Base-by-base conservation (phyloP, 257 asterid genomes). In the Leonotis leonurus region DNA sequence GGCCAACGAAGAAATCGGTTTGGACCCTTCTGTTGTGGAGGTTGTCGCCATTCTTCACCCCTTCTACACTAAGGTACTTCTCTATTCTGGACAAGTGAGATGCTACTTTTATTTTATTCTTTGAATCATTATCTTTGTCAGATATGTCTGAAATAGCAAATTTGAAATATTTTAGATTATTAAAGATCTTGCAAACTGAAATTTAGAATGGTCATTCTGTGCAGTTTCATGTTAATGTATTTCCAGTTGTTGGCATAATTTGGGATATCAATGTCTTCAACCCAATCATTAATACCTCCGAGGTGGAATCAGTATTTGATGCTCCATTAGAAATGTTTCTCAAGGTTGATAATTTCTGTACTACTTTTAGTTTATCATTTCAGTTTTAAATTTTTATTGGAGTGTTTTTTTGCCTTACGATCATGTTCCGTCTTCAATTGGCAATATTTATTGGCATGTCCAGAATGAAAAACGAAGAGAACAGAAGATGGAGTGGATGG, bases 1-100 rank as follows among this genome's bases (percentile, higher is more conserved):
- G 74, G 95, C 97, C 16, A 85, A 84, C 27, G 97, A 89, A 81
- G 97, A 89, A 73, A 87, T 89, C 35, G 94, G 95, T 35, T 76
- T 89, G 79, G 97, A 86, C 12, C 94, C 92, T 71, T 76, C 85
- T 10, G 66, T 76, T 60, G 95, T 89, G 8, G 76, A 79, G 48
- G 80, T 84, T 57, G 85, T 86, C 8, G 52, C 94, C 35, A 33
- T 70, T 77, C 92, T 89, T 63, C 77, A 75, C 45, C 82, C 95
- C 50, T 75, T 81, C 60, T 60, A 62, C 52, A 32, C 75, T 16
- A 89, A 76, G 94, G 95, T 89, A 4, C 35, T n/a, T n/a, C n/a
- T n/a, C n/a, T n/a, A n/a, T n/a, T n/a, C n/a, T n/a, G n/a, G n/a
- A n/a, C n/a, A n/a, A n/a, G n/a, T n/a, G n/a, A n/a, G n/a, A n/a